Conservation (phyloP, 75 land plant genomes). For the Pseudotsuga menziesii region DNA sequence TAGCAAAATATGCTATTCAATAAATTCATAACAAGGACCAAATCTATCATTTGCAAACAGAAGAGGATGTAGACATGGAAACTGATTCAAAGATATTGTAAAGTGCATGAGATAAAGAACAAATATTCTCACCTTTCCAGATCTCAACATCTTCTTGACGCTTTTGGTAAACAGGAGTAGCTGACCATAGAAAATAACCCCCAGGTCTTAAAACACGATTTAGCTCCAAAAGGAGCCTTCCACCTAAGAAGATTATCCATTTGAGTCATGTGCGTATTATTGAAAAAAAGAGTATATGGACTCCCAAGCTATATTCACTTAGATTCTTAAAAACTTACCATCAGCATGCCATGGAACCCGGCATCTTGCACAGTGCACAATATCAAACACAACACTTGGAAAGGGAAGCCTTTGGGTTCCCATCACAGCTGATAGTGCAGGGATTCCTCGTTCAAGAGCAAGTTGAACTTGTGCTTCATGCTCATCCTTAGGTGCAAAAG, state of each 20-base stretch:
- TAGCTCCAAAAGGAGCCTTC: slow-evolving; percentile 62
- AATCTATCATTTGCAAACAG: background rate
- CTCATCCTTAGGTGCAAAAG: slow-evolving; percentile 77
- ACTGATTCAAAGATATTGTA: background rate
- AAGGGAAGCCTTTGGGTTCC: slow-evolving; percentile 59
- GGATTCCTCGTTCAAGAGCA: slow-evolving; percentile 76
- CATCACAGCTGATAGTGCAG: slow-evolving; percentile 70
- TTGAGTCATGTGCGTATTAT: background rate
- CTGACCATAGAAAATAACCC: slow-evolving; percentile 74
- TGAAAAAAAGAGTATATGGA: background rate
- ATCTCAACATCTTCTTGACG: slow-evolving; percentile 48
- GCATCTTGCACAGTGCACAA: slow-evolving; percentile 75
- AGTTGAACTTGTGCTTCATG: slow-evolving; percentile 84
- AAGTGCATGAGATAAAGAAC: background rate
- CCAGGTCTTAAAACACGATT: slow-evolving; percentile 71
- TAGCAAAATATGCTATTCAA: background rate
- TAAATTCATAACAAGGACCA: background rate
- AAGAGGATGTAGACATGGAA: background rate
- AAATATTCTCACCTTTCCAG: slow-evolving; percentile 49
- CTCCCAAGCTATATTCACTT: background rate
- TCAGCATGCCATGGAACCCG: slow-evolving; percentile 77
- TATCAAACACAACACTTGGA: slow-evolving; percentile 65
- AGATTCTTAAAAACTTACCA: slow-evolving; percentile 22
- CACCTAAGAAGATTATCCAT: slow-evolving; percentile 36
- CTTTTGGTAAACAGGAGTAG: slow-evolving; percentile 71